Evolutionary conservation across 352 stramenopile species (phyloP), one percentile per base, ranked within the genome.

Genomic region (Albugo laibachii): DNA sequence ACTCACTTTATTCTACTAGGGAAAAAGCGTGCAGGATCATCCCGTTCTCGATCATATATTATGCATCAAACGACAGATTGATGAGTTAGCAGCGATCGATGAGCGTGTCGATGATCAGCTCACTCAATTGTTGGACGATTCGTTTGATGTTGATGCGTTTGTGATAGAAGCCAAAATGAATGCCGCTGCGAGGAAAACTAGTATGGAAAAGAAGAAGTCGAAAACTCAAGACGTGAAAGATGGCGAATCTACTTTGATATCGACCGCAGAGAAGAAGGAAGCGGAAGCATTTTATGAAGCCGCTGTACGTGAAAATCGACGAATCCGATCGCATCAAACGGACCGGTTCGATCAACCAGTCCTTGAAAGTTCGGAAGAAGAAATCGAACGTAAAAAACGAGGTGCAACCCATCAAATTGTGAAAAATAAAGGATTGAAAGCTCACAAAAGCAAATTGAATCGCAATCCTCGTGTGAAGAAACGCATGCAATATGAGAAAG

Each of bases 381-480:
- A 79, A 46, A 72, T 85, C 34, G 64, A 74, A 45, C 91, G 75
- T 36, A 79, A 80, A 57, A 95, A 92, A 57, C 74, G 93, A 56
- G 85, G 85, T 38, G 93, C 93, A 38, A 83, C 78, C 45, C 89
- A 92, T 54, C 71, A 93, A 51, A 98, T 99, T 47, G 86, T 99
- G 54, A 97, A 97, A 65, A 99, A 99, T 66, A 83, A 93, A 56
- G 95, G 95, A 10, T 71, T 99, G 47, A 97, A 97, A 53, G 74
- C 94, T 20, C 93, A 98, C 76, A 97, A 97, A 66, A 94, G 76
- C 65, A 98, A 98, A 63, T 69, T 97, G 49, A 98, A 98, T 67
- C 80, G 95, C 39, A 99, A 99, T 62, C 95, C 95, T 45, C 86
- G 95, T 55, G 85, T 98, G 46, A 98, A 98, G 81, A 98, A 99